Conservation (phyloP, 495 filamentous ascomycete genomes). For the Pyronema domesticum region DNA sequence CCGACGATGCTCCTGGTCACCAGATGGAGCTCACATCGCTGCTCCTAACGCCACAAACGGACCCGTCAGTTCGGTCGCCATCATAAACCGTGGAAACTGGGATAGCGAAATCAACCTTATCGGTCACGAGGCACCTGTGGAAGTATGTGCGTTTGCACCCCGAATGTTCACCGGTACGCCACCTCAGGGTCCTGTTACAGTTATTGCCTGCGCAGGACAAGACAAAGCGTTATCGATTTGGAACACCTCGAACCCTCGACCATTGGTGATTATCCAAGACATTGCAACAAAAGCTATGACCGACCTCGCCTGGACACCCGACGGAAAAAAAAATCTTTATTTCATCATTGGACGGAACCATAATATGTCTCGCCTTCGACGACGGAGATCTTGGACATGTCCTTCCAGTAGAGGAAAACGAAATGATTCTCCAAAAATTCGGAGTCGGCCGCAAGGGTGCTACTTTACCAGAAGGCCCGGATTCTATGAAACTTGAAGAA, state of each 20-base stretch:
- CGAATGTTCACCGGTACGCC: conserved; percentile 62
- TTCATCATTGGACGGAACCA: conserved; percentile 72
- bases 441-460: conserved; percentile 69
- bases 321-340: conserved; percentile 70
- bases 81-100: conserved; percentile 82
- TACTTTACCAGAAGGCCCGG: conserved; percentile 76
- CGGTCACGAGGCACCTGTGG: conserved; percentile 88
- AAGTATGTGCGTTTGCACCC: conserved; percentile 93
- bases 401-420: conserved; percentile 66
- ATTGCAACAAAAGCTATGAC: conserved; percentile 76
- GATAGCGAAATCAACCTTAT: conserved; percentile 95
- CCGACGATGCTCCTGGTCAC: conserved; percentile 87
- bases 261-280: conserved; percentile 75
- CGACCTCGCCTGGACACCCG: conserved; percentile 86
- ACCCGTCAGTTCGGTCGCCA: conserved; percentile 89
- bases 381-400: conserved; percentile 56
- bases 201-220: conserved; percentile 90
- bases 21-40: conserved; percentile 91
- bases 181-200: conserved; percentile 50
- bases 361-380: conserved; percentile 57
- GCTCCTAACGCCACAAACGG: conserved; percentile 94
- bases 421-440: conserved; percentile 79
- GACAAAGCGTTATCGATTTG: conserved; percentile 91
- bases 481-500: conserved; percentile 72
- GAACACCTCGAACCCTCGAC: conserved; percentile 86